Conservation (phyloP, 2,329 filamentous ascomycete genomes). For the Aureobasidium lini region DNA sequence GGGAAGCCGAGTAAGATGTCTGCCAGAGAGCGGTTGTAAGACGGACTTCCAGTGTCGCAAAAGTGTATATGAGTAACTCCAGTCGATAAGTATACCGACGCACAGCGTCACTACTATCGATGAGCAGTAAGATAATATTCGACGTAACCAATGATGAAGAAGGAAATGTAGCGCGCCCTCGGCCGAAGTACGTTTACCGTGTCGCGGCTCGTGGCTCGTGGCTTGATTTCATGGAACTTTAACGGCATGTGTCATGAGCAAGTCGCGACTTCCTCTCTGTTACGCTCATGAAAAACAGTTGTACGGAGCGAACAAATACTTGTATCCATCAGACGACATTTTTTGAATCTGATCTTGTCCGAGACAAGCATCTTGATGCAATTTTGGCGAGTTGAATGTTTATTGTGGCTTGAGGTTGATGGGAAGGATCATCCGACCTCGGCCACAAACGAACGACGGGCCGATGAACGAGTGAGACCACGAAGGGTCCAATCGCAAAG, state of each 20-base stretch:
- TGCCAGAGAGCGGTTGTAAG: no score
- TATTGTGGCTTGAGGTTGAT: slow-evolving; percentile 7
- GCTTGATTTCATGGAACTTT: neutral
- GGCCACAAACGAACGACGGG: neutral
- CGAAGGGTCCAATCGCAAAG: neutral
- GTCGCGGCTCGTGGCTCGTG: neutral
- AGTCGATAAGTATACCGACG: neutral
- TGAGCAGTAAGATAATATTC: no score
- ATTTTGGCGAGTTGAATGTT: neutral
- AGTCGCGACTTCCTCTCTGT: neutral
- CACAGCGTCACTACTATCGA: no score
- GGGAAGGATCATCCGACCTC: slow-evolving; percentile 5
- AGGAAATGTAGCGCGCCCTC: neutral
- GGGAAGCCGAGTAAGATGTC: no score
- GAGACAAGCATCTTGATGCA: neutral
- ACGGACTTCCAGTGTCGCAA: no score
- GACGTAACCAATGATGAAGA: neutral
- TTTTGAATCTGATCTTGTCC: no score
- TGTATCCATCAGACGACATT: no score
- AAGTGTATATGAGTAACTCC: no score
- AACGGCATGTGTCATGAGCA: neutral
- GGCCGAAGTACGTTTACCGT: neutral
- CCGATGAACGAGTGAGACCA: slow-evolving; percentile 8
- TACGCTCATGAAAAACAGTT: neutral
- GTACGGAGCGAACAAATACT: no score